Evolutionary conservation across 2,329 filamentous ascomycete genomes (phyloP).

Genomic region (Diaporthe eres): DNA sequence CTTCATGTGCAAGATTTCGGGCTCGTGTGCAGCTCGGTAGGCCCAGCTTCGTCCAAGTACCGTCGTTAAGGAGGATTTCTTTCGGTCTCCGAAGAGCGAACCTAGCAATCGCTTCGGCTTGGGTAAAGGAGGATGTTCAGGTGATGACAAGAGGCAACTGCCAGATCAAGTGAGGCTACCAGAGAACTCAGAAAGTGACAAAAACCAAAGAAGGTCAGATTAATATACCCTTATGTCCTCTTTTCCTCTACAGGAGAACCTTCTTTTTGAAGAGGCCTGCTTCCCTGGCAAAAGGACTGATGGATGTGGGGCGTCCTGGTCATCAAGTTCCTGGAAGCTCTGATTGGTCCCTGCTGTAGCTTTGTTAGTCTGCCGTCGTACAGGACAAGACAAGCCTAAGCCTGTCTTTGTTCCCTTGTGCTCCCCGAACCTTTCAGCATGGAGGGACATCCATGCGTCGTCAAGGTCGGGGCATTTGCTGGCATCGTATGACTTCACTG

Average conservation of each 20-base stretch:
- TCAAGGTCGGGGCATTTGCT: neutral
- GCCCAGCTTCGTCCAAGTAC: neutral
- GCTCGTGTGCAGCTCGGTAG: neutral
- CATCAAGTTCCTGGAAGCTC: slow-evolving; percentile 16
- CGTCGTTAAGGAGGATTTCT: neutral
- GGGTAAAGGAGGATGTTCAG: neutral
- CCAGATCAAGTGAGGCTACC: neutral
- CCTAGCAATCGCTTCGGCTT: neutral
- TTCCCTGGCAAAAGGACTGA: slow-evolving; percentile 9
- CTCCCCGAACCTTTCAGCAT: neutral
- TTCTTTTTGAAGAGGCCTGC: neutral
- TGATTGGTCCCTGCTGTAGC: slow-evolving; percentile 16
- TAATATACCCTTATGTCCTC: neutral
- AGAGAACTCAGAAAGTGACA: neutral
- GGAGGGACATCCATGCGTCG: neutral
- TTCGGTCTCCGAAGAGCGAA: slow-evolving; percentile 18
- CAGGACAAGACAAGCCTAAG: neutral
- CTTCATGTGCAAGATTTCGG: neutral
- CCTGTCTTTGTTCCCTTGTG: neutral
- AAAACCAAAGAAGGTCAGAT: neutral
- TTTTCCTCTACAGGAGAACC: neutral
- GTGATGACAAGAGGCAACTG: neutral
- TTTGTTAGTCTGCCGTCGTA: slow-evolving; percentile 5
- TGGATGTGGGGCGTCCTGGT: slow-evolving; percentile 1
- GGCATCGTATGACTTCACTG: slow-evolving; percentile 3